Percentiles rank a stretch among this genome's conserved stretches.
Conservation (phyloP, 768 basidiomycete species). For the Solioccasus polychromus region DNA sequence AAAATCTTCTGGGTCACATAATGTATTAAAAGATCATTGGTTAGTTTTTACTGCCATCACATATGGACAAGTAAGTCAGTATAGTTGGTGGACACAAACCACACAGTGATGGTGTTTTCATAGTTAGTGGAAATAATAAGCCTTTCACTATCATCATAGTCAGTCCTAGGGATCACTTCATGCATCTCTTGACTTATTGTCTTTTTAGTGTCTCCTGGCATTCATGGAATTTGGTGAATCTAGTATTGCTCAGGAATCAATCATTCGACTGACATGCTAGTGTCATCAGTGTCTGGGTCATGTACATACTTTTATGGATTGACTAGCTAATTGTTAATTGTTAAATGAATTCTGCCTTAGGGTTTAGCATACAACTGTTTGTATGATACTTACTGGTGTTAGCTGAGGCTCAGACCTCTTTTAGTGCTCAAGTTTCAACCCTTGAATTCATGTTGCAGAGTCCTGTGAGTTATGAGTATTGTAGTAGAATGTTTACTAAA, state of each 20-base stretch:
- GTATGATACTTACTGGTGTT: neutral
- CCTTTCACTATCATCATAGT: slow-evolving; percentile 7
- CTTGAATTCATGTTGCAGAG: neutral
- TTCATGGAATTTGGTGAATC: slow-evolving; percentile 1
- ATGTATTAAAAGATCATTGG: neutral
- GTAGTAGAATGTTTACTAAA: neutral
- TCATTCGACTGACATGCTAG: neutral
- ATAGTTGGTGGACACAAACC: neutral
- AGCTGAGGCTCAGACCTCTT: neutral
- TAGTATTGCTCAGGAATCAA: neutral
- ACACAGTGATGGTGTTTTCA: neutral
- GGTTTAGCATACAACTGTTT: neutral
- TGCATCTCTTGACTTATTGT: neutral
- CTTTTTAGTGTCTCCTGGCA: neutral
- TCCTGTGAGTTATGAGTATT: slow-evolving; percentile 4
- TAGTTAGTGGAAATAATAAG: slow-evolving; percentile 19
- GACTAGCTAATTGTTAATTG: too few species aligned
- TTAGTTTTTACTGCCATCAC: slow-evolving; percentile 16
- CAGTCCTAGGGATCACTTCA: neutral
- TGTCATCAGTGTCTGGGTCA: slow-evolving; percentile 4
- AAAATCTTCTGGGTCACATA: too few species aligned
- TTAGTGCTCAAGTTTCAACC: slow-evolving; percentile 3
- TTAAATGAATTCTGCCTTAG: neutral
- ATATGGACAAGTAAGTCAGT: slow-evolving; percentile 14
- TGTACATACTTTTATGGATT: slow-evolving; percentile 3